Conservation (phyloP, 106 monocot genomes). For the Dactylorhiza incarnata region DNA sequence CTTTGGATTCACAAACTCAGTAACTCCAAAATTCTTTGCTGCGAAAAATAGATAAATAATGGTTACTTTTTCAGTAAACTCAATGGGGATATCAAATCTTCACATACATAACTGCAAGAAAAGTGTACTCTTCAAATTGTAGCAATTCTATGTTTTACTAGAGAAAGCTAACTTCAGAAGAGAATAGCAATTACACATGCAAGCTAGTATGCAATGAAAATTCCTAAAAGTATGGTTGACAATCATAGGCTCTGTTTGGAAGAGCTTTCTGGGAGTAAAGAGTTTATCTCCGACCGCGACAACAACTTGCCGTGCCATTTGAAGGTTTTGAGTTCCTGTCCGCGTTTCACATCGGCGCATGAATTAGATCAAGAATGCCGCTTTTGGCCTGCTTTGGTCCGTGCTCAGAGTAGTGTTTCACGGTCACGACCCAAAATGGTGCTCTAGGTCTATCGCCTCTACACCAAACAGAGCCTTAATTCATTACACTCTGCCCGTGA, state of each 20-base stretch:
- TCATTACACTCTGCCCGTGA: too few relatives aligned
- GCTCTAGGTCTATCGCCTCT: too few relatives aligned
- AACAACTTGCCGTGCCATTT: too few relatives aligned
- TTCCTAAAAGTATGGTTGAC: not conserved
- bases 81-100: not conserved
- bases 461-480: too few relatives aligned
- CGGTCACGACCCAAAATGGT: too few relatives aligned
- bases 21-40: conserved; percentile 94
- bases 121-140: not conserved
- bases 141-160: not conserved
- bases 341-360: too few relatives aligned
- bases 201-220: not conserved
- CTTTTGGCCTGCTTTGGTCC: too few relatives aligned
- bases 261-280: too few relatives aligned
- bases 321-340: too few relatives aligned
- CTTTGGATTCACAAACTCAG: conserved; percentile 93
- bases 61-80: not conserved
- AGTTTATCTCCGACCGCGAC: too few relatives aligned
- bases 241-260: not conserved
- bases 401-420: too few relatives aligned
- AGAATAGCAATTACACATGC: not conserved
- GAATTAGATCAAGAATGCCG: too few relatives aligned
- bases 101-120: not conserved
- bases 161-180: not conserved
- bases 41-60: conserved; percentile 12